These are phyloP conservation scores for Dinochytrium kinnereticum DNA, from an alignment of 371 early-diverging fungal genomes.

Conservation along the genomic window DNA sequence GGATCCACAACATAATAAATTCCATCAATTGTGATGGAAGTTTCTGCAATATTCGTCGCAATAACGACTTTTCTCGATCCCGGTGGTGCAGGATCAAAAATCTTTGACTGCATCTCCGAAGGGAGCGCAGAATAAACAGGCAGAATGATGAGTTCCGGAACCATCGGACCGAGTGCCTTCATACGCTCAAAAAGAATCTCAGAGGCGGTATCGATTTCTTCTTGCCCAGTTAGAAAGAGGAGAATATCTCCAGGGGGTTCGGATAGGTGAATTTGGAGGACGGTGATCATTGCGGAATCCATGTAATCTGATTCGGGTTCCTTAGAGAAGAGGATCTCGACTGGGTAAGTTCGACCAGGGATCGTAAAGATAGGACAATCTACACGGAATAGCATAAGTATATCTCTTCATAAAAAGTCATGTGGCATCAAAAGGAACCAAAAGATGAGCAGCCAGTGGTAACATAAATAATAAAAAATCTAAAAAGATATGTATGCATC, in stretches of 20 bases:
- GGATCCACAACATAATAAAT: conserved; percentile 98
- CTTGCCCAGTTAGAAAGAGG: conserved; percentile 98
- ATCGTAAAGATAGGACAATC: conserved; percentile 95
- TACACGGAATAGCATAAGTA: conserved; percentile 17
- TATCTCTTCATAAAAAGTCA: too few relatives aligned
- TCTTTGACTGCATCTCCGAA: conserved; percentile 89
- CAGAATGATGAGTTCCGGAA: conserved; percentile 90
- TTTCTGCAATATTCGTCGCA: conserved; percentile 99
- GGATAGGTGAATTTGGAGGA: conserved; percentile 95
- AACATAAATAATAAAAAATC: too few relatives aligned
- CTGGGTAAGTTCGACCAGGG: conserved; percentile 95
- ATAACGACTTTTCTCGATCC: conserved; percentile 95
- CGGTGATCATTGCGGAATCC: conserved; percentile 89
- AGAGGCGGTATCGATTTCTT: conserved; percentile 94
- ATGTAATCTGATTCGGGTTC: conserved; percentile 95
- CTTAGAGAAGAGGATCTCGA: conserved; percentile 92
- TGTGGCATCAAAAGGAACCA: too few relatives aligned
- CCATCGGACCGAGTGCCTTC: conserved; percentile 93
- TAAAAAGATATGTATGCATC: too few relatives aligned
- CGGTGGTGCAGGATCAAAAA: conserved; percentile 94
- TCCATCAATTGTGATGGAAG: conserved; percentile 99
- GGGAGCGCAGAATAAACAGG: conserved; percentile 96
- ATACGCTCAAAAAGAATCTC: conserved; percentile 93
- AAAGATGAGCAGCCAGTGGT: too few relatives aligned
- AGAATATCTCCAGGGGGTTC: conserved; percentile 97